These are phyloP conservation scores for Triticum aestivum DNA, from an alignment of 176 grass and related monocot genomes.

Conservation along the genomic window IWGSC_CS_RefSeq_v2.1 NC_057799.1:645334320-645334819, in stretches of 20 bases:
- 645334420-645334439: no score
- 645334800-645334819: slow-evolving; percentile 85
- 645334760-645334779: slow-evolving; percentile 71
- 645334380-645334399: no score
- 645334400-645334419: no score
- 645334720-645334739: slow-evolving; percentile 7
- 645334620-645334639: fast-evolving
- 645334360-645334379: no score
- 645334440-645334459: no score
- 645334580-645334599: not conserved
- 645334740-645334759: slow-evolving; percentile 57
- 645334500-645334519: not conserved
- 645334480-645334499: not conserved
- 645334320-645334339: not conserved
- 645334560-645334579: not conserved
- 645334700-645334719: not conserved
- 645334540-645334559: not conserved
- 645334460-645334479: no score
- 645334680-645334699: not conserved
- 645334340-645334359: no score
- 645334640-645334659: not conserved
- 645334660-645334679: not conserved
- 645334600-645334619: not conserved
- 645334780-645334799: slow-evolving; percentile 63
- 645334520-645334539: not conserved